Evolutionary conservation across 2,329 filamentous ascomycete species (phyloP).

Genomic region (Nemania sp.): DNA sequence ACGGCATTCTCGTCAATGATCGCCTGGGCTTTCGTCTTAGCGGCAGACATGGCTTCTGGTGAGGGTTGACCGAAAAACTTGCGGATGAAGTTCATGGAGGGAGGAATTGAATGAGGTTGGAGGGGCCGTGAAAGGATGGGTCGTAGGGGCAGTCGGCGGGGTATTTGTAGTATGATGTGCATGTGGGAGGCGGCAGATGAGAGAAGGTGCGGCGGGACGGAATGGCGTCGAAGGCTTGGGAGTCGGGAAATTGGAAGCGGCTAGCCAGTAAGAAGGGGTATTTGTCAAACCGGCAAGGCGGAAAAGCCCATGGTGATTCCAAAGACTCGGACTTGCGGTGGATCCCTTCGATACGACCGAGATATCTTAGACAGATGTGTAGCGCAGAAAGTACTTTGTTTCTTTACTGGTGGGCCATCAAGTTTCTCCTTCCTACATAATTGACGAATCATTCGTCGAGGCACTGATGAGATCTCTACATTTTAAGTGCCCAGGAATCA

Average conservation of each 20-base stretch:
- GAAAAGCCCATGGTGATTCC: constrained; percentile 7
- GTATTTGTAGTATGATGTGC: constrained; percentile 27
- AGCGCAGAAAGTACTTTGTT: too few species aligned
- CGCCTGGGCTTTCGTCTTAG: constrained; percentile 78
- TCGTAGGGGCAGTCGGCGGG: constrained; percentile 16
- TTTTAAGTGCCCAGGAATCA: too few species aligned
- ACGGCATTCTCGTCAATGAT: constrained; percentile 91
- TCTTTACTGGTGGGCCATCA: too few species aligned
- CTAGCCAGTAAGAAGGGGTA: constrained; percentile 13
- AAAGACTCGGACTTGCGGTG: constrained; percentile 16
- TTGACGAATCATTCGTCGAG: too few species aligned
- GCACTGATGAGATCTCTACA: too few species aligned
- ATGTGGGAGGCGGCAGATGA: background rate
- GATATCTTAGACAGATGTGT: too few species aligned
- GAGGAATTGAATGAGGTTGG: background rate
- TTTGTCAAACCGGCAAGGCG: constrained; percentile 13
- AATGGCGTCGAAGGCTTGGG: background rate
- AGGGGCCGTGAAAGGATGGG: constrained; percentile 7
- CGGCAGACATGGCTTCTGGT: constrained; percentile 76
- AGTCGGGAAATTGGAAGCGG: background rate
- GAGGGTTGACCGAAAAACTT: constrained; percentile 67
- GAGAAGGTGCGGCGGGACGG: background rate
- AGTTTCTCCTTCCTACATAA: too few species aligned
- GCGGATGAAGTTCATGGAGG: constrained; percentile 56
- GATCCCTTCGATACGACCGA: background rate